A percentile compares a stretch with the other conserved stretches of the same genome.
phyloP scores from a whole-genome alignment of 345 rosid genomes.

The Boechera divaricarpa region DNA sequence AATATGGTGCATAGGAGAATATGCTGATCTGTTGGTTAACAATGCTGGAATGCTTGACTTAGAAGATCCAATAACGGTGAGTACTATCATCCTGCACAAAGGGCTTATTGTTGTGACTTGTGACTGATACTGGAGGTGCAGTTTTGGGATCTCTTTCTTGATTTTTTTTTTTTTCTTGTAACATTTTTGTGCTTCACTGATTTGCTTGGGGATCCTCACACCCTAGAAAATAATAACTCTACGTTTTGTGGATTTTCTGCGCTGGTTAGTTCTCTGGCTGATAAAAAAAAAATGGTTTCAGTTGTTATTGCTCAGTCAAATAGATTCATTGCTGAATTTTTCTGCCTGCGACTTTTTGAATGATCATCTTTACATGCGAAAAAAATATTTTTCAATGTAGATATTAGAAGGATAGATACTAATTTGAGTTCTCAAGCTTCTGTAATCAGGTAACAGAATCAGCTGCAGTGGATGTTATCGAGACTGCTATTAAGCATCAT shows the following conservation, averaged over 20 bases:
- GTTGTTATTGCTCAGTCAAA: conserved; percentile 23
- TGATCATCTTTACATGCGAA: conserved; percentile 12
- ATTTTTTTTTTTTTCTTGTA: neutral
- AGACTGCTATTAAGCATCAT: conserved; percentile 67
- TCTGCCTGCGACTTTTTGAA: conserved; percentile 21
- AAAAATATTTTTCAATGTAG: conserved; percentile 1
- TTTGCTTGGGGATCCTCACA: conserved; percentile 18
- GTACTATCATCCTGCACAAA: conserved; percentile 46
- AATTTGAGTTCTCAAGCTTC: conserved; percentile 39
- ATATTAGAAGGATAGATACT: conserved; percentile 21
- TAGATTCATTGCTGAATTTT: conserved; percentile 1
- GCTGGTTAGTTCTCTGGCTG: conserved; percentile 16
- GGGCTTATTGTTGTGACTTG: conserved; percentile 20
- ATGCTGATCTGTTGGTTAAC: conserved; percentile 90
- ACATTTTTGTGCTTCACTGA: conserved; percentile 17
- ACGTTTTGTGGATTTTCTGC: conserved; percentile 4
- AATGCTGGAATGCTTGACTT: conserved; percentile 80
- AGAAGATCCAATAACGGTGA: conserved; percentile 85
- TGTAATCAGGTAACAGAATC: conserved; percentile 83
- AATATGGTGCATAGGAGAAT: conserved; percentile 97
- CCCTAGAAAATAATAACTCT: conserved; percentile 22
- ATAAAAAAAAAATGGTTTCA: conserved; percentile 21
- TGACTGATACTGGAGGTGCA: conserved; percentile 23
- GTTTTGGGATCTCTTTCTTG: neutral
- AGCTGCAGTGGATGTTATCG: conserved; percentile 88